Evolutionary conservation across 805 yeast species (phyloP).

Genomic region (Scheffersomyces coipomensis): DNA sequence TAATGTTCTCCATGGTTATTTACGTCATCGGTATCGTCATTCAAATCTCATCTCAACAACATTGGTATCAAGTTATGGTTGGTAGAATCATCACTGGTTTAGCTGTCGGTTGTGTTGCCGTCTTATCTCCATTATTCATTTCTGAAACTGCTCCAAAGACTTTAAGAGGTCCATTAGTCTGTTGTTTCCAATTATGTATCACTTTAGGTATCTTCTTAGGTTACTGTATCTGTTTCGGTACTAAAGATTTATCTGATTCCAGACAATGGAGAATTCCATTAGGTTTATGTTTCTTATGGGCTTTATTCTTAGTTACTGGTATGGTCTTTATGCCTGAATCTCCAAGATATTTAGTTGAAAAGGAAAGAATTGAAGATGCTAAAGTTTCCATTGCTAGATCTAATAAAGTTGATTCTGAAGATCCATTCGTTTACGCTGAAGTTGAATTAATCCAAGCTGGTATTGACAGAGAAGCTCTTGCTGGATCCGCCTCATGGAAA

Average conservation of each 20-base stretch:
- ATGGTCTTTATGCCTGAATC: slow-evolving; percentile 67
- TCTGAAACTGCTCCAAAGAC: slow-evolving; percentile 71
- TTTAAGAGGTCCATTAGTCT: slow-evolving; percentile 68
- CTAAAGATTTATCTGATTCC: slow-evolving; percentile 45
- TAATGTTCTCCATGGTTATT: slow-evolving; percentile 51
- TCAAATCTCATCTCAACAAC: slow-evolving; percentile 52
- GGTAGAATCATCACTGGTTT: slow-evolving; percentile 70
- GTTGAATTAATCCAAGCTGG: slow-evolving; percentile 55
- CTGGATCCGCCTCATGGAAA: slow-evolving; percentile 65
- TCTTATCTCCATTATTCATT: slow-evolving; percentile 64
- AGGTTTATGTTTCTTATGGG: slow-evolving; percentile 54
- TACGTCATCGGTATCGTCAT: slow-evolving; percentile 60
- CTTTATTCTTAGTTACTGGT: slow-evolving; percentile 46
- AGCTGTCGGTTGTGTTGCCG: slow-evolving; percentile 73
- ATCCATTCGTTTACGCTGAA: slow-evolving; percentile 53
- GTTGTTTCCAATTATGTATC: slow-evolving; percentile 67
- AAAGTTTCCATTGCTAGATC: slow-evolving; percentile 51
- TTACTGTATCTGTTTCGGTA: slow-evolving; percentile 63
- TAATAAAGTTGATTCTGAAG: slow-evolving; percentile 53
- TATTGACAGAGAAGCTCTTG: slow-evolving; percentile 57
- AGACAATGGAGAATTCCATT: slow-evolving; percentile 70
- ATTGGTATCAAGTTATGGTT: slow-evolving; percentile 64
- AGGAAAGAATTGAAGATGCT: slow-evolving; percentile 51
- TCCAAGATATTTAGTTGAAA: slow-evolving; percentile 59
- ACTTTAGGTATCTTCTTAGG: slow-evolving; percentile 72